A percentile compares a stretch with the other conserved stretches of the same genome.
phyloP scores from a whole-genome alignment of 2,329 filamentous ascomycete species.

The Fusarium musae region DNA sequence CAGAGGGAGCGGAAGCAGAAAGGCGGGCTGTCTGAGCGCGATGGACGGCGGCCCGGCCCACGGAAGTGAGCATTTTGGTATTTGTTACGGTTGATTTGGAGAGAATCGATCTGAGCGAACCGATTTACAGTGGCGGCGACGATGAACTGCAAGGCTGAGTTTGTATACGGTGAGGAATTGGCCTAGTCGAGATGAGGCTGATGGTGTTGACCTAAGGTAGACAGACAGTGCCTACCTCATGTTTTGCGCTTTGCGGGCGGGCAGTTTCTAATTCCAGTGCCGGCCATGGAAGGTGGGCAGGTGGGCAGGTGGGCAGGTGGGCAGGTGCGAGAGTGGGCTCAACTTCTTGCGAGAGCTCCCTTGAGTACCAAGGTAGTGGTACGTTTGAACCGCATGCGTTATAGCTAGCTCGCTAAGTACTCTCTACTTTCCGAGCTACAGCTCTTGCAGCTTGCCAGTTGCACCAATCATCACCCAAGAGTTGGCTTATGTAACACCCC shows the following conservation, averaged over 20 bases:
- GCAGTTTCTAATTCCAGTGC: constrained; percentile 27
- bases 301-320: constrained; percentile 4
- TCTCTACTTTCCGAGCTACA: constrained; percentile 19
- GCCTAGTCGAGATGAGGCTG: constrained; percentile 20
- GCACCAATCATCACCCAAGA: constrained; percentile 47
- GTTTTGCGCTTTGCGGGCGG: constrained; percentile 21
- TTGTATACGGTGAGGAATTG: constrained; percentile 22
- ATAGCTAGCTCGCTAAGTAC: not conserved
- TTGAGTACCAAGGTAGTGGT: not conserved
- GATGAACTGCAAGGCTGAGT: constrained; percentile 5
- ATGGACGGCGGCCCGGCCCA: constrained; percentile 54
- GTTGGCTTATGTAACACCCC: constrained; percentile 47
- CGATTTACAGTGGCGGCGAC: not conserved
- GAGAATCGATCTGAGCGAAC: not conserved
- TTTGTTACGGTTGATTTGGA: not conserved
- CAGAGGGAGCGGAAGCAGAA: constrained; percentile 38
- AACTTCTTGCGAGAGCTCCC: constrained; percentile 24
- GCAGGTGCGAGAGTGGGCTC: constrained; percentile 16
- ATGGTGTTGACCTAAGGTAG: constrained; percentile 25
- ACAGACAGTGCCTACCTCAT: constrained; percentile 7
- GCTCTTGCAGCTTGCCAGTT: constrained; percentile 26
- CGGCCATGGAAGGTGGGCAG: constrained; percentile 11
- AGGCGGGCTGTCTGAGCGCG: constrained; percentile 46
- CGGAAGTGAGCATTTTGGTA: constrained; percentile 54
- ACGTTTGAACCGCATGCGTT: not conserved